A percentile compares a stretch with the other conserved stretches of the same genome.
These are phyloP conservation scores for Rutstroemia sydowiana DNA, from an alignment of 2,329 filamentous ascomycete genomes.

Conservation along the genomic window DNA sequence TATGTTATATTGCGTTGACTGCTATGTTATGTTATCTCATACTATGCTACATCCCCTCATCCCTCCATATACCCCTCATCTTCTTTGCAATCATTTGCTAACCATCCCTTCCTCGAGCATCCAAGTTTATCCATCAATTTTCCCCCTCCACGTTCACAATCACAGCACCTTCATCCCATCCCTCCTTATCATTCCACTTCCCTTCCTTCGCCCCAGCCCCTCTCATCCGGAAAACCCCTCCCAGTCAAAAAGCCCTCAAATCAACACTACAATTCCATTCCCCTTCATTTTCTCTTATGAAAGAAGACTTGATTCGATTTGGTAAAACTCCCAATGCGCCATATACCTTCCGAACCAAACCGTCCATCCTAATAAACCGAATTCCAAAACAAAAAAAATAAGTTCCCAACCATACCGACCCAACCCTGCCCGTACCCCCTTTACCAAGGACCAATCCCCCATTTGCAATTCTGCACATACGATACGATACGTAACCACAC, in stretches of 20 bases:
- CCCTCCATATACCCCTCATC: background rate
- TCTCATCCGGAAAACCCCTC: background rate
- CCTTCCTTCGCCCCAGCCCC: background rate
- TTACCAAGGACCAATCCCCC: background rate
- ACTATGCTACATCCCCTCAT: background rate
- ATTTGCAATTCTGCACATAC: background rate
- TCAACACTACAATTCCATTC: background rate
- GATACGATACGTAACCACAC: background rate
- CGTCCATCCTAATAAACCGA: background rate
- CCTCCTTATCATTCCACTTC: background rate
- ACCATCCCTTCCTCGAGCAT: background rate
- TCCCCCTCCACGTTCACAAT: background rate
- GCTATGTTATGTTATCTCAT: background rate
- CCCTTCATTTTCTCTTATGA: background rate
- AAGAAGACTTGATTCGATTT: background rate
- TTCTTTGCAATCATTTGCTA: background rate
- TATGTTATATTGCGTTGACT: conserved; percentile 6
- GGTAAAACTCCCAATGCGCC: conserved; percentile 4
- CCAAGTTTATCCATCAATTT: background rate
- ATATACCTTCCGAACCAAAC: background rate
- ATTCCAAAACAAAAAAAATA: no score
- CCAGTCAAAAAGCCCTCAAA: background rate
- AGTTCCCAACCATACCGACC: background rate
- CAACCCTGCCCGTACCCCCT: background rate
- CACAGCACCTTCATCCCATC: background rate